Evolutionary conservation across 108 stramenopile species (phyloP), one percentile per base, ranked within the genome.

Genomic region (Fragilaria crotonensis): DNA sequence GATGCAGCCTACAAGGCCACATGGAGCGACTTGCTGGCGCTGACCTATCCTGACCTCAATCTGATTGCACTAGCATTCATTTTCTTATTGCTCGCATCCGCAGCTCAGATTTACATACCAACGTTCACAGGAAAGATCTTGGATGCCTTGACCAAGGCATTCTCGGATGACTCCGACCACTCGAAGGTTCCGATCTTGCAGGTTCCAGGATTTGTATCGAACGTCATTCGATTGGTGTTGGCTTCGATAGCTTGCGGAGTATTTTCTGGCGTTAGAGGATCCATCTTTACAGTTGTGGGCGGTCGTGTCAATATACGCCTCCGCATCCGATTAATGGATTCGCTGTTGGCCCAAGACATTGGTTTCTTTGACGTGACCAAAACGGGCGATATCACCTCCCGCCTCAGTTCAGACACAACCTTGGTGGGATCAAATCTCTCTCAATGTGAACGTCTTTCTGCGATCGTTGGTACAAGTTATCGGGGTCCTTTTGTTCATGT

Each of bases 391-490:
- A 76, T 94, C 57, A 83, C 79, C 36, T 79, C 77, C 41, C 80
- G 92, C 31, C 76, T 94, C 17, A 79, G 77, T 22, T 66, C 75
- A 32, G 92, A 94, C 62, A 61, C 87, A 28, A 84, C 86, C 7
- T 77, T 86, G 19, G 83, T 93, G 22, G 88, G 87, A 90, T 49
- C 86, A 88, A 74, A 83, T 93, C n/a, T 78, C 84, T 5, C 62
- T 88, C 33, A 90, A 93, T 64, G 75, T 93, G 48, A 93, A 93
- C 60, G 23, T 50, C 5, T 80, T 79, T 72, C 63, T 89, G 30
- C 78, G 91, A 41, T 78, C 71, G 1, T 25, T 76, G n/a, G 77
- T 90, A 11, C 84, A 85, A 70, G 86, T 75, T 1, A 64, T 89
- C 72, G 85, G 80, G 17, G 84, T 86, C 5, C 68, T 94, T 25